Evolutionary conservation across 495 filamentous ascomycete genomes (phyloP).

Genomic region (Tuber indicum): DNA sequence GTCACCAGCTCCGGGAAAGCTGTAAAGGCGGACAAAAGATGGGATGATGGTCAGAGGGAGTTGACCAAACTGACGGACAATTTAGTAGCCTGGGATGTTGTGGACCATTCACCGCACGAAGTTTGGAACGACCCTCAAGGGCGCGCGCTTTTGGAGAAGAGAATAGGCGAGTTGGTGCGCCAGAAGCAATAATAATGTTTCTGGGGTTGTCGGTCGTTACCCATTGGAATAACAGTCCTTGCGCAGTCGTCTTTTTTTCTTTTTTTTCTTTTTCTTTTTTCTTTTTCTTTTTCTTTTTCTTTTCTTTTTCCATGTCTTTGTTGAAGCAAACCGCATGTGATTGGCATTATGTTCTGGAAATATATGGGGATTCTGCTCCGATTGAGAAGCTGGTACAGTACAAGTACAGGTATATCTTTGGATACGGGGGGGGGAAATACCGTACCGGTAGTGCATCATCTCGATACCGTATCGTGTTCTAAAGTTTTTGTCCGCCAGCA

Average conservation of each 20-base stretch:
- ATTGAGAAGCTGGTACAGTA: not conserved
- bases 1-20: constrained; percentile 71
- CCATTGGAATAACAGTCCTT: not conserved
- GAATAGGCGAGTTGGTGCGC: constrained; percentile 56
- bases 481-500: not conserved
- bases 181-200: not conserved
- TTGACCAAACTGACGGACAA: constrained; percentile 70
- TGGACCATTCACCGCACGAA: constrained; percentile 74
- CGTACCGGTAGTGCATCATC: not conserved
- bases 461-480: not conserved
- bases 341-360: not conserved
- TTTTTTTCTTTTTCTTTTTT: not conserved
- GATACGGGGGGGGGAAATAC: not conserved
- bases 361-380: not conserved
- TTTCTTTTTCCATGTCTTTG: not conserved
- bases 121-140: constrained; percentile 72
- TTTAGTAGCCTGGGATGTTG: constrained; percentile 76
- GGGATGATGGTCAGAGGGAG: constrained; percentile 75
- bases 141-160: constrained; percentile 61
- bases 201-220: not conserved
- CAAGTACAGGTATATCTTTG: not conserved
- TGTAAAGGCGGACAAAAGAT: constrained; percentile 55
- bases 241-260: not conserved
- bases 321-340: not conserved
- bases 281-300: not conserved